A percentile compares a stretch with the other conserved stretches of the same genome.
phyloP scores from a whole-genome alignment of 2,329 filamentous ascomycete genomes.

The Dactylellina parvicollis region DNA sequence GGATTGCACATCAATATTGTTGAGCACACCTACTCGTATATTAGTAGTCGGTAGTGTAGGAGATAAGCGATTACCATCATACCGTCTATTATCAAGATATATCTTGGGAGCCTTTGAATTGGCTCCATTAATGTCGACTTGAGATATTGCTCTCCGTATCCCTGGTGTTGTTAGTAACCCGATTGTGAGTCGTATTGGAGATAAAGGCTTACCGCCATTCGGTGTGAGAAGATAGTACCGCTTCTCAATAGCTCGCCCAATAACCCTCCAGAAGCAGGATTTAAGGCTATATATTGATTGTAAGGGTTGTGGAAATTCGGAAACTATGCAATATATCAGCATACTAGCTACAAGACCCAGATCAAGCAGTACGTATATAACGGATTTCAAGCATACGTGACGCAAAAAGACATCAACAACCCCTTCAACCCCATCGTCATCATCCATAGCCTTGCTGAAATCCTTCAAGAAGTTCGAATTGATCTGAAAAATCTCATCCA shows the following conservation, averaged over 20 bases:
- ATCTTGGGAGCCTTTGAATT: slow-evolving; percentile 90
- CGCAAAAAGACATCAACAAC: slow-evolving; percentile 56
- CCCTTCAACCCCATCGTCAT: slow-evolving; percentile 69
- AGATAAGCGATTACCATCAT: no score
- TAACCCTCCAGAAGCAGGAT: slow-evolving; percentile 44
- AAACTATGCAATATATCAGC: slow-evolving; percentile 66
- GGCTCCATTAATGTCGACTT: slow-evolving; percentile 95
- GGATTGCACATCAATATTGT: slow-evolving; percentile 84
- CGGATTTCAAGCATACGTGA: slow-evolving; percentile 23
- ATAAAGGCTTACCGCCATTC: slow-evolving; percentile 64
- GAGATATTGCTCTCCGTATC: slow-evolving; percentile 87
- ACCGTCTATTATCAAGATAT: slow-evolving; percentile 92
- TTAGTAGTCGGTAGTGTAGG: no score
- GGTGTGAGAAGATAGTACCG: slow-evolving; percentile 81
- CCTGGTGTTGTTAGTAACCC: slow-evolving; percentile 62
- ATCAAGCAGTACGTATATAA: neutral
- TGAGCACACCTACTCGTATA: slow-evolving; percentile 77
- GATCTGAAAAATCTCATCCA: slow-evolving; percentile 81
- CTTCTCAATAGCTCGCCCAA: slow-evolving; percentile 42
- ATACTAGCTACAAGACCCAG: neutral
- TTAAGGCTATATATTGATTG: slow-evolving; percentile 79
- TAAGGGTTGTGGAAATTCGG: slow-evolving; percentile 92
- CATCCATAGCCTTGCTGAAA: slow-evolving; percentile 71
- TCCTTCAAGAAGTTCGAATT: slow-evolving; percentile 83
- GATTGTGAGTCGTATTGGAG: neutral